Conservation (phyloP, 2,329 filamentous ascomycete species). For the Calonectria pseudoreteaudii region DNA sequence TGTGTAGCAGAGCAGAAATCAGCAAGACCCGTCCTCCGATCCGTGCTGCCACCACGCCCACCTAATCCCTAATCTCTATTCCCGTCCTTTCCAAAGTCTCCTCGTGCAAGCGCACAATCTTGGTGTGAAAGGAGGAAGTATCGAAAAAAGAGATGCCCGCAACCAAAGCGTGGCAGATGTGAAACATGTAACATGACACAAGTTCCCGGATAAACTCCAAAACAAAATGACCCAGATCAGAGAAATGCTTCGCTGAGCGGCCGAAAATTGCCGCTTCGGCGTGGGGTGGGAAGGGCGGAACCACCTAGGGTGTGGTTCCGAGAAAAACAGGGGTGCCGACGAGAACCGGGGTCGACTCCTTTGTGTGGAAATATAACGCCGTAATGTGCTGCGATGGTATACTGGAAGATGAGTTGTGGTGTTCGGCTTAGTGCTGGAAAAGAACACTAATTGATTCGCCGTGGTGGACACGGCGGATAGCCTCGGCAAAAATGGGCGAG, state of each 20-base stretch:
- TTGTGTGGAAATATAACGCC: slow-evolving; percentile 21
- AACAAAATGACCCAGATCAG: slow-evolving; percentile 36
- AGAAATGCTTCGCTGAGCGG: slow-evolving; percentile 25
- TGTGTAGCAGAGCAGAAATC: slow-evolving; percentile 47
- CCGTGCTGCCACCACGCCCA: slow-evolving; percentile 40
- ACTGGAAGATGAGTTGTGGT: slow-evolving; percentile 29
- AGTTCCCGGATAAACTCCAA: slow-evolving; percentile 43
- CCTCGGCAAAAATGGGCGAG: slow-evolving; percentile 91
- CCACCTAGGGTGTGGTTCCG: slow-evolving; percentile 6
- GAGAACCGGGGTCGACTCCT: slow-evolving; percentile 17
- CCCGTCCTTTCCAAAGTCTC: slow-evolving; percentile 37
- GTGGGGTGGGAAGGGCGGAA: slow-evolving; percentile 16
- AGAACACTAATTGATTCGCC: slow-evolving; percentile 97
- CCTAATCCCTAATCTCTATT: slow-evolving; percentile 19
- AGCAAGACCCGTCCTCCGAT: slow-evolving; percentile 42
- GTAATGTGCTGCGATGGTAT: slow-evolving; percentile 24
- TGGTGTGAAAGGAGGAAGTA: slow-evolving; percentile 27
- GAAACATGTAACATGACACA: slow-evolving; percentile 40
- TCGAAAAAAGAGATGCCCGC: slow-evolving; percentile 32
- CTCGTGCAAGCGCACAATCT: slow-evolving; percentile 30
- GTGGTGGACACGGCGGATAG: slow-evolving; percentile 95
- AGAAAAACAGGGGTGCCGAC: slow-evolving; percentile 23
- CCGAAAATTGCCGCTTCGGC: slow-evolving; percentile 28
- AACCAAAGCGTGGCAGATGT: slow-evolving; percentile 36
- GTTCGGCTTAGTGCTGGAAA: slow-evolving; percentile 64